A percentile compares a stretch with the other conserved stretches of the same genome.
phyloP scores from a whole-genome alignment of 2,329 filamentous ascomycete species.

The Grosmannia serpens region DNA sequence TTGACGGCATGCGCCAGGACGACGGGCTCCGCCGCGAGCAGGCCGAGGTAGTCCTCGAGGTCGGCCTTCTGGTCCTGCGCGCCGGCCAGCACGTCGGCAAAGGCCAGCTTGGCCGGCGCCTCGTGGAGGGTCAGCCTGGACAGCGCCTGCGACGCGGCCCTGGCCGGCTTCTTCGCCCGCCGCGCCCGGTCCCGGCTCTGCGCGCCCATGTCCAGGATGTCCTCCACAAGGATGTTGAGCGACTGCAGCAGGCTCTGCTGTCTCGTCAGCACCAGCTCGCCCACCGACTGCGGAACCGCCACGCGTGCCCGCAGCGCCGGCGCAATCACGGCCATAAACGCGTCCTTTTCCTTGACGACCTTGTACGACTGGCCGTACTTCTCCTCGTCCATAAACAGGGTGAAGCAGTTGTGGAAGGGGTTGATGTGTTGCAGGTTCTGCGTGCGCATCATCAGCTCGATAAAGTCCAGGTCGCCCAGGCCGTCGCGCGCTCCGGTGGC shows the following conservation, averaged over 20 bases:
- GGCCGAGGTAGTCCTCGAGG: slow-evolving; percentile 22
- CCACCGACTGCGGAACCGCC: slow-evolving; percentile 17
- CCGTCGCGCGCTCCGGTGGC: slow-evolving; percentile 12
- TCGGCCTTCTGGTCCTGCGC: slow-evolving; percentile 22
- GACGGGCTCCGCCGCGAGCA: slow-evolving; percentile 22
- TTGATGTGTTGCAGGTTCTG: slow-evolving; percentile 21
- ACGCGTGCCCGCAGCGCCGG: slow-evolving; percentile 14
- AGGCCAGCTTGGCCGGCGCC: slow-evolving; percentile 16
- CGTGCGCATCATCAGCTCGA: slow-evolving; percentile 22
- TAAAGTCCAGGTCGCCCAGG: slow-evolving; percentile 24
- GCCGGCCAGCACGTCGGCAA: slow-evolving; percentile 19
- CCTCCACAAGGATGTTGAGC: slow-evolving; percentile 30
- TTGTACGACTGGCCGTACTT: slow-evolving; percentile 25
- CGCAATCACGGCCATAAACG: slow-evolving; percentile 14
- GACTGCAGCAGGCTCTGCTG: slow-evolving; percentile 24
- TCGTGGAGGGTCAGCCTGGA: slow-evolving; percentile 21
- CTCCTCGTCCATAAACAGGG: slow-evolving; percentile 27
- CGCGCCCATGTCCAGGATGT: slow-evolving; percentile 28
- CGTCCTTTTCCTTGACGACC: slow-evolving; percentile 14
- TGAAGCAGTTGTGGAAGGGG: slow-evolving; percentile 20
- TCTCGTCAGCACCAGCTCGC: slow-evolving; percentile 27
- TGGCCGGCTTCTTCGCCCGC: slow-evolving; percentile 18
- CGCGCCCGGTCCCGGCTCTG: slow-evolving; percentile 15
- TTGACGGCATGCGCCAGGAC: slow-evolving; percentile 24
- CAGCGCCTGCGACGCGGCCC: slow-evolving; percentile 18